A percentile compares a stretch with the other conserved stretches of the same genome.
These are phyloP conservation scores for Dioszegia aurantiaca DNA, from an alignment of 768 basidiomycete genomes.

Conservation along the genomic window DNA sequence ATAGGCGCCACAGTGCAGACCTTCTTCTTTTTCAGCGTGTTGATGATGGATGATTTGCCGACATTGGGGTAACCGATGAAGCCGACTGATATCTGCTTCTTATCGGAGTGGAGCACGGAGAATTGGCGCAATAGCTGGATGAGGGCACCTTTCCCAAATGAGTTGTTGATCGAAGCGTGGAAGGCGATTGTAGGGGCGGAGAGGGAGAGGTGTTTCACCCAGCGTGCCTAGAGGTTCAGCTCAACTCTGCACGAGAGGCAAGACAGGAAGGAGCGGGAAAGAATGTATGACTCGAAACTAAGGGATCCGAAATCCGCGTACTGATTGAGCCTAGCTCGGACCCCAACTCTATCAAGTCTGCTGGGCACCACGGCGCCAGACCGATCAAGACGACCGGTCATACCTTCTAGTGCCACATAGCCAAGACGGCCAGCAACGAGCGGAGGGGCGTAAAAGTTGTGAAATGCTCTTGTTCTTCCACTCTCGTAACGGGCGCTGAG, in stretches of 20 bases:
- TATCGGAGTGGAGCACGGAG: slow-evolving; percentile 93
- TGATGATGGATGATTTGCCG: slow-evolving; percentile 95
- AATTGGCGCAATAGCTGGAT: slow-evolving; percentile 97
- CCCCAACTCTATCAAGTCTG: slow-evolving; percentile 55
- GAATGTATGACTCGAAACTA: slow-evolving; percentile 57
- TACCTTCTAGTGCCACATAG: slow-evolving; percentile 9
- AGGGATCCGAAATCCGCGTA: slow-evolving; percentile 45
- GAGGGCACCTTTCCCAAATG: slow-evolving; percentile 96
- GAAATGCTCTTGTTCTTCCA: slow-evolving; percentile 55
- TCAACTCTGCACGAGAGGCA: background rate
- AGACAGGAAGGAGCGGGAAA: slow-evolving; percentile 11
- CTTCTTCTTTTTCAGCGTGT: slow-evolving; percentile 95
- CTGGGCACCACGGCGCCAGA: slow-evolving; percentile 40
- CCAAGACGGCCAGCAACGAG: slow-evolving; percentile 32
- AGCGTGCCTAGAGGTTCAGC: slow-evolving; percentile 67
- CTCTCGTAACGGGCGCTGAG: slow-evolving; percentile 57
- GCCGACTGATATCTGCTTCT: slow-evolving; percentile 98
- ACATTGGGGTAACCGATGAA: slow-evolving; percentile 98
- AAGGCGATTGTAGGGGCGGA: slow-evolving; percentile 95
- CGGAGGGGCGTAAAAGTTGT: slow-evolving; percentile 43
- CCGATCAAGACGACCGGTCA: slow-evolving; percentile 42
- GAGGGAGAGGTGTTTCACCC: slow-evolving; percentile 91
- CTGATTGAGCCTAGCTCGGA: slow-evolving; percentile 23
- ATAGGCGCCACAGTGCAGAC: slow-evolving; percentile 95
- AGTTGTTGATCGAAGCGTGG: slow-evolving; percentile 98